Evolutionary conservation across 2,329 filamentous ascomycete genomes (phyloP).

Genomic region (Colletotrichum sp.): DNA sequence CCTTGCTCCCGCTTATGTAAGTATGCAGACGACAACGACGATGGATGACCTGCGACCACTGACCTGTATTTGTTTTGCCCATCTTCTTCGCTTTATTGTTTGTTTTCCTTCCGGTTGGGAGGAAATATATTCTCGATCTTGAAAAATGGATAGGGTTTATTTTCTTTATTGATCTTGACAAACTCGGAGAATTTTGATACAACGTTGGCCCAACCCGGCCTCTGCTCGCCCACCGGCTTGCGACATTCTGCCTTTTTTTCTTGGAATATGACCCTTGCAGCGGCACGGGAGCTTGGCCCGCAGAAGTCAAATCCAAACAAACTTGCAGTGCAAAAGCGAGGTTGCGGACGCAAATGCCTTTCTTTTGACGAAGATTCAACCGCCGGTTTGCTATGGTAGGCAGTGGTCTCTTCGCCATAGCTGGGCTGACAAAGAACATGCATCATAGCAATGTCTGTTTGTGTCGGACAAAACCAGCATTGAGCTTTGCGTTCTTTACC

Average conservation of each 20-base stretch:
- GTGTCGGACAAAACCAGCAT: neutral
- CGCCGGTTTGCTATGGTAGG: neutral
- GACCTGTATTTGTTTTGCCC: neutral
- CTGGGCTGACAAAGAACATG: neutral
- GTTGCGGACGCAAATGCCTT: neutral
- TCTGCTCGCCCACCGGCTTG: neutral
- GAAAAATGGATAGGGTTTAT: neutral
- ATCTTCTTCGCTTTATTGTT: neutral
- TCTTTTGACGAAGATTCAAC: neutral
- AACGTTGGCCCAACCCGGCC: neutral
- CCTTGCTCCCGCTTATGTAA: constrained; percentile 2
- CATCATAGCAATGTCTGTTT: neutral
- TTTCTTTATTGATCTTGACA: neutral
- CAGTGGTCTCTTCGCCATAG: neutral
- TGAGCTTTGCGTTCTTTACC: neutral
- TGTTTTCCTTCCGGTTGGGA: neutral
- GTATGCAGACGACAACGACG: neutral
- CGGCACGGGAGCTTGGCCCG: neutral
- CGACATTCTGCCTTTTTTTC: neutral
- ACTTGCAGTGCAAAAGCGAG: neutral
- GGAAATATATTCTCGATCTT: neutral
- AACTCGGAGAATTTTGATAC: neutral
- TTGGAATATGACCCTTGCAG: neutral
- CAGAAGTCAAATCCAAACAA: neutral
- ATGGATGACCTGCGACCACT: neutral